These are phyloP conservation scores for Cnidoscolus chayamansa DNA, from an alignment of 441 rosid species.

Conservation along the genomic window DNA sequence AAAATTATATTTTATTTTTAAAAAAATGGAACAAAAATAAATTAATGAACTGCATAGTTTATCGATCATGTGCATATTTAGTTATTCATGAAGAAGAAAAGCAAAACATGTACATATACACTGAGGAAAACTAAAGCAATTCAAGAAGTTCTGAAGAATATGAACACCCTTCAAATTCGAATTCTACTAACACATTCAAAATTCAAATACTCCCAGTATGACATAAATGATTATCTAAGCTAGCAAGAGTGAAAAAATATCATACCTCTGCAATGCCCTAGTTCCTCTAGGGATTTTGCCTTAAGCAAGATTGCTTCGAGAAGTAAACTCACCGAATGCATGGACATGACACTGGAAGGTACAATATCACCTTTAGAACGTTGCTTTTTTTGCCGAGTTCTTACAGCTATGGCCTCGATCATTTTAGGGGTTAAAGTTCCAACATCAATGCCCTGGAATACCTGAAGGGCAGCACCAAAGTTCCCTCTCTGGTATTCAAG, in stretches of 20 bases:
- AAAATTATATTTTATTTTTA: neutral
- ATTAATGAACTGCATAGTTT: neutral
- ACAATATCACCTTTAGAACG: constrained; percentile 50
- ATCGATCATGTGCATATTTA: neutral
- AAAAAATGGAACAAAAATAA: neutral
- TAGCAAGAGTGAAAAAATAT: neutral
- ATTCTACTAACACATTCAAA: too few species aligned
- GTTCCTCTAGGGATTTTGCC: constrained; percentile 74
- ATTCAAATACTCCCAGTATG: too few species aligned
- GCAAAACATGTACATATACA: neutral
- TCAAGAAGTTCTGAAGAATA: neutral
- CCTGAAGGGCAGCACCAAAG: constrained; percentile 95
- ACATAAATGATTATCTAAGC: neutral
- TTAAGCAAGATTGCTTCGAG: constrained; percentile 83
- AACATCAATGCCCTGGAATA: constrained; percentile 82
- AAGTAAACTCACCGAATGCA: constrained; percentile 86
- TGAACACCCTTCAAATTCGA: neutral
- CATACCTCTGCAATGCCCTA: constrained; percentile 58
- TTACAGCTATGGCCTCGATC: constrained; percentile 57
- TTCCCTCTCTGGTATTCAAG: constrained; percentile 87
- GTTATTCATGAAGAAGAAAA: neutral
- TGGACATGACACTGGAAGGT: constrained; percentile 57
- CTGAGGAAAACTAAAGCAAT: neutral
- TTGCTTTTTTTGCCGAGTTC: constrained; percentile 49
- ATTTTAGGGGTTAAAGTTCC: constrained; percentile 63